These are phyloP conservation scores for Boletus pseudopeckii DNA, from an alignment of 768 basidiomycete species.

Conservation along the genomic window DNA sequence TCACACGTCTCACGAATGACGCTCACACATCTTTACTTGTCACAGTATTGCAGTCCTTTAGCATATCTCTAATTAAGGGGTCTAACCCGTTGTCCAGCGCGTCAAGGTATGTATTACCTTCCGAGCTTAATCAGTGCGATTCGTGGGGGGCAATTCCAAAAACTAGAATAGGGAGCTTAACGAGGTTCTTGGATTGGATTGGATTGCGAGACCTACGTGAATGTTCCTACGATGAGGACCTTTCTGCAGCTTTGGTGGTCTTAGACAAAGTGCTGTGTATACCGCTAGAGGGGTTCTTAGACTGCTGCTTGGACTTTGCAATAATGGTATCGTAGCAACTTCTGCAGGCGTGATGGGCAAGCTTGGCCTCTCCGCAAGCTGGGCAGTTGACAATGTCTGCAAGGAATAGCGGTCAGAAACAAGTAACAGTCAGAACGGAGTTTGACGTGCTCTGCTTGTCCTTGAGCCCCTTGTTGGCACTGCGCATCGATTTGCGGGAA, in stretches of 20 bases:
- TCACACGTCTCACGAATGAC: too few relatives aligned
- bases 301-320: slow-evolving; percentile 21
- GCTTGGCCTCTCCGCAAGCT: slow-evolving; percentile 85
- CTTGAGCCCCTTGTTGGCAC: slow-evolving; percentile 90
- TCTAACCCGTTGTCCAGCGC: background rate
- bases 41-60: background rate
- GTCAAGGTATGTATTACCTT: background rate
- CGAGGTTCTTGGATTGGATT: background rate
- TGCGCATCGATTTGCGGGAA: slow-evolving; percentile 92
- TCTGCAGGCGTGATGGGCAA: slow-evolving; percentile 84
- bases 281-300: slow-evolving; percentile 8
- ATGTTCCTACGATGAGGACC: background rate
- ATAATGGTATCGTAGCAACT: slow-evolving; percentile 56
- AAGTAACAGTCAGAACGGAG: background rate
- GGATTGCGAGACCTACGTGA: background rate
- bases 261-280: background rate
- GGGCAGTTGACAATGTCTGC: slow-evolving; percentile 88
- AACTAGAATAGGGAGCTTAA: background rate
- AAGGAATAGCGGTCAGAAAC: slow-evolving; percentile 5
- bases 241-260: background rate
- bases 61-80: background rate
- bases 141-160: background rate
- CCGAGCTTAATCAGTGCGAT: background rate
- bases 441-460: slow-evolving; percentile 75
- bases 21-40: background rate